Evolutionary conservation across 2,329 filamentous ascomycete genomes (phyloP).

Genomic region (Sporothrix pallida): DNA sequence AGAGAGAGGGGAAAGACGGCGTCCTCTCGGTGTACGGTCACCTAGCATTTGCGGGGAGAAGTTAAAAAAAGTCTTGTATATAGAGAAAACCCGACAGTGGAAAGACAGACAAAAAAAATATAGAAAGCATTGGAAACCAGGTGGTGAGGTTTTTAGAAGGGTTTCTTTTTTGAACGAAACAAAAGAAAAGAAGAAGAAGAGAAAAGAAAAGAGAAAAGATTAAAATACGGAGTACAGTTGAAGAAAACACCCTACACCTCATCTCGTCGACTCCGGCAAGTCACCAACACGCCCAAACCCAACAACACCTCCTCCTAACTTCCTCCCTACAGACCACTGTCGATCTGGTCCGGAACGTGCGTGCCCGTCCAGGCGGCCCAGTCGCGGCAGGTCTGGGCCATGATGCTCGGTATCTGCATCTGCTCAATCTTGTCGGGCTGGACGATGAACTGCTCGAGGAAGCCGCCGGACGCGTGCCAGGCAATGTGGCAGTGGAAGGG

Average conservation of each 20-base stretch:
- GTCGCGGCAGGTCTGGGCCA: slow-evolving; percentile 59
- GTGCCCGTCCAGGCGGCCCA: slow-evolving; percentile 58
- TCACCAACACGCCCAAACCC: not conserved
- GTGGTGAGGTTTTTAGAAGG: not conserved
- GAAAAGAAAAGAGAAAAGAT: slow-evolving; percentile 1
- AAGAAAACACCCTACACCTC: not conserved
- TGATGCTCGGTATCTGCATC: slow-evolving; percentile 53
- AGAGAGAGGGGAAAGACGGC: not conserved
- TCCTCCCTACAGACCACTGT: slow-evolving; percentile 55
- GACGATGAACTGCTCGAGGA: slow-evolving; percentile 59
- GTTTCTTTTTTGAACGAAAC: not conserved
- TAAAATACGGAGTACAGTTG: slow-evolving; percentile 26
- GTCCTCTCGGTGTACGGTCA: slow-evolving; percentile 18
- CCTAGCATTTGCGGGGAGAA: not conserved
- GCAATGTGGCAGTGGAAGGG: slow-evolving; percentile 47
- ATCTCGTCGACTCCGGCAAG: not conserved
- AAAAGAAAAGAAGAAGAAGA: not conserved
- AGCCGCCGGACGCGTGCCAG: slow-evolving; percentile 62
- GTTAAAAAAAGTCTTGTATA: slow-evolving; percentile 20
- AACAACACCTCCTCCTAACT: not conserved
- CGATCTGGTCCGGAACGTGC: slow-evolving; percentile 58
- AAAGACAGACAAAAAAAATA: not conserved
- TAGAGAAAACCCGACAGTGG: not conserved
- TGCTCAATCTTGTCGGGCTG: slow-evolving; percentile 49
- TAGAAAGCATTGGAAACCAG: not conserved